These are phyloP conservation scores for Vanilla planifolia DNA, from an alignment of 106 monocot genomes.

Conservation along the genomic window DNA sequence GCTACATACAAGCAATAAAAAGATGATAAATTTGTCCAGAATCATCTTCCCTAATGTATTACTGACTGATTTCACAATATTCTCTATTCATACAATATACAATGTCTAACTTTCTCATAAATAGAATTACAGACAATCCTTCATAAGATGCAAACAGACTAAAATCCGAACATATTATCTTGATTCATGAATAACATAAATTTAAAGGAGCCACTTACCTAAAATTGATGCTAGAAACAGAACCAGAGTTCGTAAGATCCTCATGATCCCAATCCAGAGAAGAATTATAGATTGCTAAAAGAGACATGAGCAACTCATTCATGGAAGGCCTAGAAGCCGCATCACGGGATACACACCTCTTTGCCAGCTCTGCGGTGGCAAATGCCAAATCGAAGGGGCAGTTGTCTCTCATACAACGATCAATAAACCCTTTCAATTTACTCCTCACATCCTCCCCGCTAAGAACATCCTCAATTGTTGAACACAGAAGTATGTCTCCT, in stretches of 20 bases:
- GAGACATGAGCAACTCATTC: constrained; percentile 39
- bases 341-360: constrained; percentile 48
- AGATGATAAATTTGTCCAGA: too few species aligned
- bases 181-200: too few species aligned
- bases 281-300: constrained; percentile 57
- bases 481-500: constrained; percentile 26
- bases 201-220: too few species aligned
- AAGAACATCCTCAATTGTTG: constrained; percentile 20
- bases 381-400: constrained; percentile 68
- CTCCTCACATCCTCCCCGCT: constrained; percentile 49
- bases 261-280: constrained; percentile 76
- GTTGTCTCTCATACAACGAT: constrained; percentile 35
- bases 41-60: too few species aligned
- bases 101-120: too few species aligned
- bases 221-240: too few species aligned
- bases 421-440: constrained; percentile 58
- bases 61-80: too few species aligned
- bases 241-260: constrained; percentile 24
- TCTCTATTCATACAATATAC: too few species aligned
- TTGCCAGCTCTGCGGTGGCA: constrained; percentile 67
- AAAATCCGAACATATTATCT: too few species aligned
- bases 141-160: too few species aligned
- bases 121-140: too few species aligned
- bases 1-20: too few species aligned
- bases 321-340: constrained; percentile 33